Percentiles rank a stretch among this genome's conserved stretches.
Evolutionary conservation across 192 early-diverging fungal genomes (phyloP).

Genomic region (Kappamyces sp.): DNA sequence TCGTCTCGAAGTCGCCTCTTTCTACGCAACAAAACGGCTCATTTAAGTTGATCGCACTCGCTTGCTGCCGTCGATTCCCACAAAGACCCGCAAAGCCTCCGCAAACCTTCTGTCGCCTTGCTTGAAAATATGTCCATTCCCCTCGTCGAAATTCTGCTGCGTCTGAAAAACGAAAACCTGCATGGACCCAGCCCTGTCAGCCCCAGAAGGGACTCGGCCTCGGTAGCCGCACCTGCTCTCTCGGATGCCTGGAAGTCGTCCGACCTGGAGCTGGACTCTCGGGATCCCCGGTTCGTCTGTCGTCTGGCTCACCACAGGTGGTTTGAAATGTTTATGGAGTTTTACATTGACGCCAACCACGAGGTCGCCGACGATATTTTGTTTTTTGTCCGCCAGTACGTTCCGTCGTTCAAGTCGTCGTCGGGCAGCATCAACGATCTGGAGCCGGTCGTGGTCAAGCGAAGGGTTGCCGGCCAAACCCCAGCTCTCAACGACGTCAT

Average conservation of each 20-base stretch:
- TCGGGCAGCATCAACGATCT: slow-evolving; percentile 24
- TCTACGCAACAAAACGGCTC: too few relatives aligned
- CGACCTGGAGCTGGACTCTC: slow-evolving; percentile 46
- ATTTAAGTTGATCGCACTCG: too few relatives aligned
- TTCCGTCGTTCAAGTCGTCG: slow-evolving; percentile 13
- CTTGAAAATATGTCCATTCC: slow-evolving; percentile 28
- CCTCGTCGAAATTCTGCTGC: slow-evolving; percentile 43
- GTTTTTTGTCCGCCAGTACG: slow-evolving; percentile 68
- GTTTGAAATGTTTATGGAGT: slow-evolving; percentile 61
- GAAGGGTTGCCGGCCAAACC: slow-evolving; percentile 60
- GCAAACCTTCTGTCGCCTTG: too few relatives aligned
- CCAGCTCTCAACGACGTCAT: slow-evolving; percentile 65
- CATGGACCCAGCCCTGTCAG: slow-evolving; percentile 54
- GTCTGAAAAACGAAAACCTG: slow-evolving; percentile 53
- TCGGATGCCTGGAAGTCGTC: slow-evolving; percentile 33
- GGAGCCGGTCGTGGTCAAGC: slow-evolving; percentile 80
- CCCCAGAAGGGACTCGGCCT: slow-evolving; percentile 19
- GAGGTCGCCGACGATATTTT: slow-evolving; percentile 73
- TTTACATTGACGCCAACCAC: slow-evolving; percentile 65
- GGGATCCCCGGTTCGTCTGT: slow-evolving; percentile 45
- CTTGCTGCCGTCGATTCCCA: too few relatives aligned
- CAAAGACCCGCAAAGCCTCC: too few relatives aligned
- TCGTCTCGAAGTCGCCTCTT: background rate
- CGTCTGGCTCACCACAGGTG: slow-evolving; percentile 24
- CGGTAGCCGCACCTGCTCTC: slow-evolving; percentile 18